Evolutionary conservation across 202 grass and related monocot species (phyloP), one percentile per base, ranked within the genome.

Genomic region (Panicum virgatum): DNA sequence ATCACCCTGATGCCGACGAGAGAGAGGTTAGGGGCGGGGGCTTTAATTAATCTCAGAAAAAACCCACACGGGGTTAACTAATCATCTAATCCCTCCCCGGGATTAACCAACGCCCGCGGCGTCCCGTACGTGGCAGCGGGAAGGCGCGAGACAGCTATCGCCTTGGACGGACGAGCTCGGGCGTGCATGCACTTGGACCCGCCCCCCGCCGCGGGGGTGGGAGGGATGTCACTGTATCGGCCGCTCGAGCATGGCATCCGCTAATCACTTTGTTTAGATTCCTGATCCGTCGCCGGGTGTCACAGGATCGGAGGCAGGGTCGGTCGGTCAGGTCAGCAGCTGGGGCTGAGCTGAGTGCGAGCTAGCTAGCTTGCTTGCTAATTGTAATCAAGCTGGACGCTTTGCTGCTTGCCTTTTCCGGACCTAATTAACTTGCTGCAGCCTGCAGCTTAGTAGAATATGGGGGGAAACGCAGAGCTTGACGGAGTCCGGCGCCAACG

Each of bases 381-480:
- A 80, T 29, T 38, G 64, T 80, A 69, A 80, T n/a, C 48, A 19
- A 43, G 40, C 48, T 12, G 16, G 4, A 25, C 1, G 62, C 32
- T 54, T 66, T 26, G 40, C 13, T 70, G 68, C 44, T 48, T 30
- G 44, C 43, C 68, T 71, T 71, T 50, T 71, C 48, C 43, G 18
- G 44, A 48, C 44, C 44, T 19, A 19, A n/a, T n/a, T n/a, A n/a
- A 71, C 23, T 18, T 68, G n/a, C 22, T 23, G 59, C 67, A 43
- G 67, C 16, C 73, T 25, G 79, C 85, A 65, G 77, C 45, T 84
- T 84, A 84, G n/a, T 84, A 84, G 54, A 75, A 73, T 45, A 84
- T 26, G 81, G 45, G 27, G 0, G 0, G 0, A 6, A 3, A 5
- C 9, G 23, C 38, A 11, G 9, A 7, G 30, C 70, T 42, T 80